A percentile compares a stretch with the other conserved stretches of the same genome.
phyloP scores from a whole-genome alignment of 441 rosid genomes.

The Monsonia emarginata region DNA sequence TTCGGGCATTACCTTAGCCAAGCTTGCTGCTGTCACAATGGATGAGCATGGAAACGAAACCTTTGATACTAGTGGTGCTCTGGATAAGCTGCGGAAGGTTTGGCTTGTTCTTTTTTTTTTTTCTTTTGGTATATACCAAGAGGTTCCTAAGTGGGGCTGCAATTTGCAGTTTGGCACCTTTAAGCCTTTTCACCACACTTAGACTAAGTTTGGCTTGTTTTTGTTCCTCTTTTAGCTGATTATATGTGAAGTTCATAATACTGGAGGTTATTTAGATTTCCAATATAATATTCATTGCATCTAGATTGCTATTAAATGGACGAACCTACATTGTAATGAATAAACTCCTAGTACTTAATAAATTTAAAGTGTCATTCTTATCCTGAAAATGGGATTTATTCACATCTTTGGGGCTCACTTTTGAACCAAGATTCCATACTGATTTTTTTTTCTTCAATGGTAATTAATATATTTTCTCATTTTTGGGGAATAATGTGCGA shows the following conservation, averaged over 20 bases:
- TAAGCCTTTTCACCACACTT: too few species aligned
- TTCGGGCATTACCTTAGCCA: conserved; percentile 85
- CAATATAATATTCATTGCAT: background rate
- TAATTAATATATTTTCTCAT: too few species aligned
- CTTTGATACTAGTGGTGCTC: conserved; percentile 94
- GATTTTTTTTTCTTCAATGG: too few species aligned
- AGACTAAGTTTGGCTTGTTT: conserved; percentile 41
- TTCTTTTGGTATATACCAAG: too few species aligned
- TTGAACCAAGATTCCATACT: too few species aligned
- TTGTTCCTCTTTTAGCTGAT: conserved; percentile 12
- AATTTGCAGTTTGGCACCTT: too few species aligned
- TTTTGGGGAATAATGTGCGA: too few species aligned
- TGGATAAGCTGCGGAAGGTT: conserved; percentile 89
- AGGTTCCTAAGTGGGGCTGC: too few species aligned
- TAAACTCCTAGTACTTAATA: background rate
- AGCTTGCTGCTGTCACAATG: conserved; percentile 95
- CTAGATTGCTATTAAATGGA: background rate
- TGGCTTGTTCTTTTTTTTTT: conserved; percentile 25
- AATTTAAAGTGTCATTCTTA: background rate
- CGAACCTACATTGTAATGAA: too few species aligned
- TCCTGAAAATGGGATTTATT: background rate
- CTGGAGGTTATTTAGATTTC: background rate
- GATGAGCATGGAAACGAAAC: conserved; percentile 96
- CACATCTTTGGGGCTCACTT: too few species aligned
- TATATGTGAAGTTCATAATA: background rate